phyloP scores from a whole-genome alignment of 2,329 filamentous ascomycete genomes.

The Sporothrix globosa region DNA sequence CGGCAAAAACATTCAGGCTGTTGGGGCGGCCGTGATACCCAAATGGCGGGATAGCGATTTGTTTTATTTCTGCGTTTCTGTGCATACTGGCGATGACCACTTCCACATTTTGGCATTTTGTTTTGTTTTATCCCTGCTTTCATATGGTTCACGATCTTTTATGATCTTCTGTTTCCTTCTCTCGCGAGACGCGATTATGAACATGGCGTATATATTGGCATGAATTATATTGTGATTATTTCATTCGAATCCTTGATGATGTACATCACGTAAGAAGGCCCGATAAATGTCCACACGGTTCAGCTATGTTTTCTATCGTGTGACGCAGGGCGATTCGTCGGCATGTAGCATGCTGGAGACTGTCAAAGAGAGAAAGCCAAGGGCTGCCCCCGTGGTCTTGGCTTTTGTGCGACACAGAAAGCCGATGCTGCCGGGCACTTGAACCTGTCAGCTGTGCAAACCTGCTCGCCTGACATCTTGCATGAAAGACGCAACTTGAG shows the following conservation, averaged over 20 bases:
- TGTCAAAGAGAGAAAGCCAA: neutral
- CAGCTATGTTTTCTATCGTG: too few relatives aligned
- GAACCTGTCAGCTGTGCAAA: slow-evolving; percentile 1
- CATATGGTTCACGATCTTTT: neutral
- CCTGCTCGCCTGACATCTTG: slow-evolving; percentile 17
- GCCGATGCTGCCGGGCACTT: slow-evolving; percentile 15
- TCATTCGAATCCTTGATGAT: too few relatives aligned
- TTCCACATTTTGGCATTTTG: neutral
- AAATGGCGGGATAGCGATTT: slow-evolving; percentile 24
- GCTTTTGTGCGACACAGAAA: slow-evolving; percentile 15
- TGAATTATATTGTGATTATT: slow-evolving; percentile 8
- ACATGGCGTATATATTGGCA: slow-evolving; percentile 14
- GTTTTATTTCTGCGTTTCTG: neutral
- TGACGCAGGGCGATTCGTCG: neutral
- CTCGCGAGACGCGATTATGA: slow-evolving; percentile 2
- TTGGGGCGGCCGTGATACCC: slow-evolving; percentile 31
- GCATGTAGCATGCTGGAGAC: slow-evolving; percentile 12
- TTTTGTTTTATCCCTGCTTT: neutral
- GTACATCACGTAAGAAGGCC: too few relatives aligned
- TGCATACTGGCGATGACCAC: slow-evolving; percentile 12
- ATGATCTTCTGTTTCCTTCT: neutral
- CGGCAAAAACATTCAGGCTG: slow-evolving; percentile 5
- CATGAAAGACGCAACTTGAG: neutral
- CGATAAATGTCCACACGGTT: too few relatives aligned
- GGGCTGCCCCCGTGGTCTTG: slow-evolving; percentile 10